Base-by-base conservation (phyloP, 257 asterid species). In the Handroanthus guayacan region DNA sequence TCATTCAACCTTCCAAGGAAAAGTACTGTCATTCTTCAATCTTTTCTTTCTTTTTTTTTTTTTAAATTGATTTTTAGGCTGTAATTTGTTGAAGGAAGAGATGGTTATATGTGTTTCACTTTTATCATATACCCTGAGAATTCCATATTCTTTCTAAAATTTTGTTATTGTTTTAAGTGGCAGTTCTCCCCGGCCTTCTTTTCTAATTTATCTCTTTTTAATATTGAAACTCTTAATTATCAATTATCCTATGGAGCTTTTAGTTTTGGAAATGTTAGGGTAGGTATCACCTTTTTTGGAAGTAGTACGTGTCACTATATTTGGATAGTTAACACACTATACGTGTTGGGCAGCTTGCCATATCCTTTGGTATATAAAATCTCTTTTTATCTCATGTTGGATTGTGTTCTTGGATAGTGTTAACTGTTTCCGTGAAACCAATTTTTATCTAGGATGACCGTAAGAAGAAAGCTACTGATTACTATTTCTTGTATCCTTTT, bases 1-100 rank as follows among this genome's bases (percentile, higher is more conserved):
- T 89, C 87, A 86, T 95, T 68, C 98, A 93, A 81, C 99, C 99
- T 65, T 83, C 94, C 47, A 93, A 92, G 84, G 98, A 93, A 84
- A 95, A 91, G 99, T 93, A 91, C 71, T 71, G 74, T 63, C 81
- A 67, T 77, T 47, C 75, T 78, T 81, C 67, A 6, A 56, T 69
- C 31, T 68, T 72, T 51, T 20, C 63, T 61, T 38, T 69, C 31
- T 68, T 25, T 25, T 25, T 25, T 25, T 25, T 25, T 25, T 25
- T 25, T 25, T 25, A 0, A 25, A 25, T 63, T 36, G 20, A 44
- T 64, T 31, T 67, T 71, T 47, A 16, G 47, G 54, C 18, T 25
- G 71, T 64, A 64, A 43, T 57, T 55, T 14, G 13, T 60, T 54
- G 66, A 58, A 76, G 67, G 17, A 55, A 72, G 72, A 71, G 36